These are phyloP conservation scores for Hymenoscyphus fraxineus DNA, from an alignment of 2,329 filamentous ascomycete genomes.

Conservation along the genomic window DNA sequence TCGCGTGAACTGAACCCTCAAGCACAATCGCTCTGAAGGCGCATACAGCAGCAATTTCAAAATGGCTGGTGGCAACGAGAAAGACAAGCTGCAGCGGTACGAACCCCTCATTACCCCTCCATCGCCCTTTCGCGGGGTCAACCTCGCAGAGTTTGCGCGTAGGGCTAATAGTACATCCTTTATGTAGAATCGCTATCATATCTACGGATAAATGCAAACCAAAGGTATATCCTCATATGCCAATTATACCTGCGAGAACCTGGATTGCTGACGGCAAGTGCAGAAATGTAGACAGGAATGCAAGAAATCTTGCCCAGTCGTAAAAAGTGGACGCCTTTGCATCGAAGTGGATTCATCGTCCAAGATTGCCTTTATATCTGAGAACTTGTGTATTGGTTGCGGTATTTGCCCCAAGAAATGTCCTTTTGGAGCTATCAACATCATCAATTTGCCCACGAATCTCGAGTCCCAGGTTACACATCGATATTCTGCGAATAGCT, in stretches of 20 bases:
- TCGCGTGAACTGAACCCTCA: neutral
- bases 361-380: conserved; percentile 96
- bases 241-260: neutral
- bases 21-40: neutral
- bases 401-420: conserved; percentile 99
- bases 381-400: conserved; percentile 93
- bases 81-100: neutral
- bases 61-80: neutral
- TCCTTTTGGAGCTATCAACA: conserved; percentile 96
- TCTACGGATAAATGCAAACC: conserved; percentile 98
- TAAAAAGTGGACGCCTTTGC: conserved; percentile 94
- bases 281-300: conserved; percentile 99
- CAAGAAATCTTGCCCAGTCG: conserved; percentile 97
- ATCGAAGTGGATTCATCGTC: conserved; percentile 88
- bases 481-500: conserved; percentile 98
- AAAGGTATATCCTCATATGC: conserved; percentile 53
- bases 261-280: conserved; percentile 33
- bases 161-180: neutral
- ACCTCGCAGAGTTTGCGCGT: neutral
- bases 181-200: conserved; percentile 89
- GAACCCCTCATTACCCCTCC: conserved; percentile 1
- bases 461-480: conserved; percentile 97
- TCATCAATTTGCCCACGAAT: conserved; percentile 99
- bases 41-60: neutral
- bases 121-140: neutral